phyloP scores from a whole-genome alignment of 345 rosid species.

The Populus simonii region DNA sequence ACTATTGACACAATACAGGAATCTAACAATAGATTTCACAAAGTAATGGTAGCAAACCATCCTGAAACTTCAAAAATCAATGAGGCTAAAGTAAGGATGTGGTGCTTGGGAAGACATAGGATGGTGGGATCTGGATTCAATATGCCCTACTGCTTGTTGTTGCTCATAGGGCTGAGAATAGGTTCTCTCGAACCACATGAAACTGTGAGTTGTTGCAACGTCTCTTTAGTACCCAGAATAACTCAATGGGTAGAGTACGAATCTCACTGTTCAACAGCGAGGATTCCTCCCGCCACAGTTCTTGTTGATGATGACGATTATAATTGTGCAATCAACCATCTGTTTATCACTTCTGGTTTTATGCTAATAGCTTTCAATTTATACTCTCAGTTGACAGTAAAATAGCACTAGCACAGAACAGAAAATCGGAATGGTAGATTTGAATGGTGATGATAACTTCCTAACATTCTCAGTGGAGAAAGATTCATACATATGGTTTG shows the following conservation, averaged over 20 bases:
- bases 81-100: slow-evolving; percentile 82
- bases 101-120: slow-evolving; percentile 72
- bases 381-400: not conserved
- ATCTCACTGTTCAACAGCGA: not conserved
- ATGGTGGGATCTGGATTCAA: slow-evolving; percentile 32
- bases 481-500: too few relatives aligned
- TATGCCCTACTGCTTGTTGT: not conserved
- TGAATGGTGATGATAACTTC: too few relatives aligned
- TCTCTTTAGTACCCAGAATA: not conserved
- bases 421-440: too few relatives aligned
- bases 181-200: not conserved
- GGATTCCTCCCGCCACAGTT: not conserved
- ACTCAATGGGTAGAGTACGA: too few relatives aligned
- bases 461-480: too few relatives aligned
- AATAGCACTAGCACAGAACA: not conserved
- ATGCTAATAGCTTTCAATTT: not conserved
- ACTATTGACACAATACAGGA: too few relatives aligned
- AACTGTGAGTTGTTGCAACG: not conserved
- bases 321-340: not conserved
- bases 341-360: not conserved
- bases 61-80: slow-evolving; percentile 93
- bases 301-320: not conserved
- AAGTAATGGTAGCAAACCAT: slow-evolving; percentile 89
- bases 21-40: slow-evolving; percentile 1
- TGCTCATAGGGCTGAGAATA: not conserved